These are phyloP conservation scores for Paxillus ammoniavirescens DNA, from an alignment of 768 basidiomycete species.

Conservation along the genomic window DNA sequence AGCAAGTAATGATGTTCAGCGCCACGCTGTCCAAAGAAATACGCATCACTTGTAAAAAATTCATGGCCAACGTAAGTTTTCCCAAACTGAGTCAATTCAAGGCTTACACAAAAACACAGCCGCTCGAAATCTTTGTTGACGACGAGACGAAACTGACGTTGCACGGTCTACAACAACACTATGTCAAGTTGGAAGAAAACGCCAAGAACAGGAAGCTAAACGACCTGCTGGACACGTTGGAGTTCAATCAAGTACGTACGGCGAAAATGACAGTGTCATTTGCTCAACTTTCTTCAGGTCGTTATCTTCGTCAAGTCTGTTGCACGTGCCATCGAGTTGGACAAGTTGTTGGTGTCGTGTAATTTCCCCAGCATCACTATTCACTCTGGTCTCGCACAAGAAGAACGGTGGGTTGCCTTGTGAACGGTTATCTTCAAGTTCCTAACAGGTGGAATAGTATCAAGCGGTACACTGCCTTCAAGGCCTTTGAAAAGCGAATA, in stretches of 20 bases:
- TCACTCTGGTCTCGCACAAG: conserved; percentile 91
- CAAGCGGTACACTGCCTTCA: conserved; percentile 94
- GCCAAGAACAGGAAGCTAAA: conserved; percentile 97
- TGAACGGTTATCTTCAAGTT: background rate
- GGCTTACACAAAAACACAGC: conserved; percentile 48
- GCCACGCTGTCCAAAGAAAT: conserved; percentile 98
- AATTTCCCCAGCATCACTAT: conserved; percentile 99
- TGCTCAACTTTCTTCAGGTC: conserved; percentile 54
- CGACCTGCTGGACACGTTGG: conserved; percentile 89
- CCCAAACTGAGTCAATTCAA: background rate
- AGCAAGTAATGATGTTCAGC: conserved; percentile 99
- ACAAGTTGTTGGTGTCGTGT: conserved; percentile 93
- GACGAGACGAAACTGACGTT: conserved; percentile 98
- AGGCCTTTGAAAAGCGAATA: conserved; percentile 99
- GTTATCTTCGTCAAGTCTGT: conserved; percentile 99
- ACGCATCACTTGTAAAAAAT: conserved; percentile 97
- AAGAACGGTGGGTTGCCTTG: conserved; percentile 75
- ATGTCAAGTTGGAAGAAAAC: conserved; percentile 92
- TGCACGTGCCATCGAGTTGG: conserved; percentile 92
- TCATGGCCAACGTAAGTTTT: conserved; percentile 91
- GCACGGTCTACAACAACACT: conserved; percentile 98
- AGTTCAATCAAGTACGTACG: conserved; percentile 88
- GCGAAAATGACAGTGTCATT: background rate
- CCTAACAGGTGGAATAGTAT: conserved; percentile 54
- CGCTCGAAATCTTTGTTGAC: conserved; percentile 98